These are phyloP conservation scores for Backusella sp. DNA, from an alignment of 192 early-diverging fungal genomes.

Conservation along the genomic window DNA sequence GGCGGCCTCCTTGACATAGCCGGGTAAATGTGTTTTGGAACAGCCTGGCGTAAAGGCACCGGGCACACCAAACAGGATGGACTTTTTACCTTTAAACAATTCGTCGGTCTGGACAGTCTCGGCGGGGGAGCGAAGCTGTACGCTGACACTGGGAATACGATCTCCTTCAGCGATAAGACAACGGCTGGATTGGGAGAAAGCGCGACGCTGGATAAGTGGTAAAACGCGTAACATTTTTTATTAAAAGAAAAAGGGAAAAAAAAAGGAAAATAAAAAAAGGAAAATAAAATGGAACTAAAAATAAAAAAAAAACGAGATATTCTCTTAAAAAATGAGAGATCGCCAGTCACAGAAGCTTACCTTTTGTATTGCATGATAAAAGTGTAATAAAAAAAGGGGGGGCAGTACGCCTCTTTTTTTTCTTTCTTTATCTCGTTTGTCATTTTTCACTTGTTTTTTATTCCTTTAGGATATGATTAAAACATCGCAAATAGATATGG, in stretches of 20 bases:
- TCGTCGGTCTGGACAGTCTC: slow-evolving; percentile 41
- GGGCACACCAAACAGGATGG: slow-evolving; percentile 49
- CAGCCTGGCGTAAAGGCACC: slow-evolving; percentile 71
- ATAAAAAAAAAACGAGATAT: background rate
- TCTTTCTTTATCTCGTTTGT: background rate
- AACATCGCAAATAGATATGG: slow-evolving; percentile 22
- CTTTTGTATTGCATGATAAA: slow-evolving; percentile 7
- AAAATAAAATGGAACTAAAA: background rate
- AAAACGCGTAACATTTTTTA: slow-evolving; percentile 19
- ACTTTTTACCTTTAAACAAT: slow-evolving; percentile 43
- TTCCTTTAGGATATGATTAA: background rate
- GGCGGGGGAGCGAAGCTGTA: slow-evolving; percentile 42
- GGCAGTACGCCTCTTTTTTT: background rate
- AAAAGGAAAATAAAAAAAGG: background rate
- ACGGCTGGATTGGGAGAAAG: slow-evolving; percentile 10
- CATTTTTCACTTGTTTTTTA: background rate
- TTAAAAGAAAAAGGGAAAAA: background rate
- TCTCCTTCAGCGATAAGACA: slow-evolving; percentile 28
- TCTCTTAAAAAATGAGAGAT: slow-evolving; percentile 12
- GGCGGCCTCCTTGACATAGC: slow-evolving; percentile 45
- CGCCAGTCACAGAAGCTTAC: background rate
- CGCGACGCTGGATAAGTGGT: slow-evolving; percentile 3
- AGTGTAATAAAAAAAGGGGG: background rate
- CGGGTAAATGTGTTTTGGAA: slow-evolving; percentile 56
- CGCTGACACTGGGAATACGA: slow-evolving; percentile 22